Evolutionary conservation across 1,284 basidiomycete species (phyloP).

Genomic region (Ceratobasidium theobromae): DNA sequence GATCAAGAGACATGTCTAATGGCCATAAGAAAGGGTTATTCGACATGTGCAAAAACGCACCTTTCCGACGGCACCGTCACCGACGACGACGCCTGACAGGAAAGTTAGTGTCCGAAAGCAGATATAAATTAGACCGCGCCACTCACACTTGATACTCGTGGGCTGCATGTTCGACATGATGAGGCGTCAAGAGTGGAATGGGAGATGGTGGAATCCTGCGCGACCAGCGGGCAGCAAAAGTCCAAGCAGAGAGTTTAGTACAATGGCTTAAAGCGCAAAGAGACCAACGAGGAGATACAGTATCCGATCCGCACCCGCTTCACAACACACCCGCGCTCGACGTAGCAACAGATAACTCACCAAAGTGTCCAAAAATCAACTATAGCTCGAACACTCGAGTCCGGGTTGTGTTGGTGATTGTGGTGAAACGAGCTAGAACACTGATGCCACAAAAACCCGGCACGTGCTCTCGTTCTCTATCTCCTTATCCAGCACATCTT

Average conservation of each 20-base stretch:
- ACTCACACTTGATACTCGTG: conserved; percentile 27
- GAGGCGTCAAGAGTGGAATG: neutral
- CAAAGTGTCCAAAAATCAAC: no score
- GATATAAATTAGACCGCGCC: neutral
- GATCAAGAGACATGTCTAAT: conserved; percentile 91
- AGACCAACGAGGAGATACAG: no score
- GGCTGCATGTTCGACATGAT: conserved; percentile 30
- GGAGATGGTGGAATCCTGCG: no score
- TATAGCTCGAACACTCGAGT: neutral
- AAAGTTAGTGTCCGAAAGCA: neutral
- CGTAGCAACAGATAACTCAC: no score
- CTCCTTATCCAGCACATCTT: conserved; percentile 29
- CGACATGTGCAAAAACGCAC: conserved; percentile 53
- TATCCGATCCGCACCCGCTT: no score
- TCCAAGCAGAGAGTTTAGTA: no score
- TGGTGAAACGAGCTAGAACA: conserved; percentile 30
- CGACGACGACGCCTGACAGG: conserved; percentile 89
- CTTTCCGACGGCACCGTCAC: conserved; percentile 99
- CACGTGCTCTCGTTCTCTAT: conserved; percentile 11
- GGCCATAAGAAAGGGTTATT: neutral
- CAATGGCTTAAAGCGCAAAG: no score
- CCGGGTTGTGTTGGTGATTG: conserved; percentile 29
- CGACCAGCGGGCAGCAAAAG: no score
- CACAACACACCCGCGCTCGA: no score
- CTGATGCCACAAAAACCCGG: no score